Evolutionary conservation across 257 asterid species (phyloP).

Genomic region (Solanum commersonii): DNA sequence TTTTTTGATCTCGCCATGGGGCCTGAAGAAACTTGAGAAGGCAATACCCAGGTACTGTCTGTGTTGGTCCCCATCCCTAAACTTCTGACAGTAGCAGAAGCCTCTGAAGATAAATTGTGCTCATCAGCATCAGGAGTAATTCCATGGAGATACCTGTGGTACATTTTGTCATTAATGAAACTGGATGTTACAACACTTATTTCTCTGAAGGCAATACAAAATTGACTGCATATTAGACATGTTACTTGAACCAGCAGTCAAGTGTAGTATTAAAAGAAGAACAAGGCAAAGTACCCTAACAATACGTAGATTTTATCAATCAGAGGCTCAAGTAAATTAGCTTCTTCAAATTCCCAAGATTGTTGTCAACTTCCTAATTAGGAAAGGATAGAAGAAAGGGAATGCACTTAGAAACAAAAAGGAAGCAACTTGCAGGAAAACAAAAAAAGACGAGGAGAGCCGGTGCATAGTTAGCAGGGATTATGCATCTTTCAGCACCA

Average conservation of each 20-base stretch:
- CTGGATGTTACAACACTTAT: not conserved
- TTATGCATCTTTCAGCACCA: not conserved
- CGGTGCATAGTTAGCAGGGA: not conserved
- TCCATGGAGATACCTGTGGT: conserved; percentile 58
- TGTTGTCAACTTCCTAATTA: not conserved
- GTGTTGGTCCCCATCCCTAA: conserved; percentile 47
- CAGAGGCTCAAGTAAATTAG: not conserved
- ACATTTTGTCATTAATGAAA: not conserved
- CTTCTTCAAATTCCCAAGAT: not conserved
- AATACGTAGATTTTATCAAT: not conserved
- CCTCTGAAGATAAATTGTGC: conserved; percentile 47
- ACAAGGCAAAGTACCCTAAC: not conserved
- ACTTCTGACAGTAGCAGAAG: conserved; percentile 39
- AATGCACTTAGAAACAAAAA: not conserved
- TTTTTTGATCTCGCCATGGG: conserved; percentile 37
- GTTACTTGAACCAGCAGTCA: not conserved
- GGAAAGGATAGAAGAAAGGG: not conserved
- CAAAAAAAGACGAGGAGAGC: not conserved
- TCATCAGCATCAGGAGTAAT: conserved; percentile 36
- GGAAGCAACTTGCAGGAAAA: not conserved
- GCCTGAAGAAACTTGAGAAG: conserved; percentile 55
- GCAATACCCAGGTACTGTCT: conserved; percentile 54
- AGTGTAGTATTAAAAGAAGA: not conserved
- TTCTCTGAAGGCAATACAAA: not conserved
- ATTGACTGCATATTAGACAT: not conserved